phyloP scores from a whole-genome alignment of 2,329 filamentous ascomycete genomes.

The Passalora sequoiae region DNA sequence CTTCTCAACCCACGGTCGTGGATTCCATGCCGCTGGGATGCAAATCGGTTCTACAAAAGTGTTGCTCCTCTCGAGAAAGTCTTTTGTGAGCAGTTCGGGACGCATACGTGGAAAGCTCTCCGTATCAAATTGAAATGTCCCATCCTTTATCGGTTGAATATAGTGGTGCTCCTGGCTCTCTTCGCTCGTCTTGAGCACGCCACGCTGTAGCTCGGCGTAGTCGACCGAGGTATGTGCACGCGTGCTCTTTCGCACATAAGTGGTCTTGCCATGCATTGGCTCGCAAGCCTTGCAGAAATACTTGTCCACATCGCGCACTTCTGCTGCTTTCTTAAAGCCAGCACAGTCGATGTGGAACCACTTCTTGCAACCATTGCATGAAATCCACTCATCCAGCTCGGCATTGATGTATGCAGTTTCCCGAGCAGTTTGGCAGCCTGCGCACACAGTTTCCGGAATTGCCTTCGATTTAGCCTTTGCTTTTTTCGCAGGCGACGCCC shows the following conservation, averaged over 20 bases:
- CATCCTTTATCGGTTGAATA: conserved; percentile 62
- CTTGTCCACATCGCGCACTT: conserved; percentile 63
- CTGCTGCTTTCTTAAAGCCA: conserved; percentile 59
- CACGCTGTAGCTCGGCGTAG: conserved; percentile 63
- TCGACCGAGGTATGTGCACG: conserved; percentile 62
- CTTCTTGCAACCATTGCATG: conserved; percentile 62
- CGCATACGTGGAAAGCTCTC: conserved; percentile 61
- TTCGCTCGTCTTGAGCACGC: conserved; percentile 59
- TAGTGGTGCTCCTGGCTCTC: conserved; percentile 64
- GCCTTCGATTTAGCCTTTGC: conserved; percentile 21
- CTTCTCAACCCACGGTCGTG: conserved; percentile 41
- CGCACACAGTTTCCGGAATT: conserved; percentile 47
- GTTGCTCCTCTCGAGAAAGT: conserved; percentile 58
- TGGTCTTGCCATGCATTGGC: conserved; percentile 57
- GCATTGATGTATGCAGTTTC: conserved; percentile 43
- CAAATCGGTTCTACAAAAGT: conserved; percentile 64
- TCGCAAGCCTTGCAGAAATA: conserved; percentile 60
- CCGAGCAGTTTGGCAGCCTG: conserved; percentile 53
- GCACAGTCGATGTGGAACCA: conserved; percentile 67
- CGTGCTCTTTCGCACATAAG: conserved; percentile 61
- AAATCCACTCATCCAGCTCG: conserved; percentile 60
- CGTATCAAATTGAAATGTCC: conserved; percentile 55
- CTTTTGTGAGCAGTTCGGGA: conserved; percentile 58
- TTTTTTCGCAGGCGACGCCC: conserved; percentile 26
- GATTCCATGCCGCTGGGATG: conserved; percentile 58